Conservation (phyloP, 495 filamentous ascomycete genomes). For the Talaromyces thailandensis region DNA sequence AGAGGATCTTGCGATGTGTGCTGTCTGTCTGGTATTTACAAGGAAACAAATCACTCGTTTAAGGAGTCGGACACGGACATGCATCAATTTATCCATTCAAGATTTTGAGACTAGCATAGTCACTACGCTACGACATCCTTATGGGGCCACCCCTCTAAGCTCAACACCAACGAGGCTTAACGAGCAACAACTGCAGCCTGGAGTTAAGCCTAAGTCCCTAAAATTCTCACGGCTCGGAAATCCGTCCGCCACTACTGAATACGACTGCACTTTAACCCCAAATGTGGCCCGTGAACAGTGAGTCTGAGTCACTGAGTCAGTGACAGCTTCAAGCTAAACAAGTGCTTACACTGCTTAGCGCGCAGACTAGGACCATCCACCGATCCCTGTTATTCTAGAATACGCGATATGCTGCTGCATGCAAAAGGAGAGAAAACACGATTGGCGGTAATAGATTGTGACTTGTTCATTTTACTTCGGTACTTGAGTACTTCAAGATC, state of each 20-base stretch:
- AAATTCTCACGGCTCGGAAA: background rate
- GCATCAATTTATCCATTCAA: background rate
- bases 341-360: background rate
- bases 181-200: background rate
- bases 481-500: no score
- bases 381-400: background rate
- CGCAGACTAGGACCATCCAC: background rate
- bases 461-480: background rate
- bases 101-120: background rate
- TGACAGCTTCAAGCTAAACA: background rate
- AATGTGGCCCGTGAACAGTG: background rate
- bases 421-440: background rate
- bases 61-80: background rate
- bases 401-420: background rate
- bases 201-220: background rate
- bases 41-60: background rate
- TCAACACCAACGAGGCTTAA: background rate
- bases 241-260: background rate
- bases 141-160: background rate
- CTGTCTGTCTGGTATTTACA: background rate
- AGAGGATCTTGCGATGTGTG: background rate
- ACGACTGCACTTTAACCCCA: background rate
- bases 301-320: no score
- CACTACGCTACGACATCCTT: background rate
- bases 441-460: background rate